Evolutionary conservation across 1,284 basidiomycete species (phyloP), one percentile per base, ranked within the genome.

Genomic region (Pseudozyma flocculosa): DNA sequence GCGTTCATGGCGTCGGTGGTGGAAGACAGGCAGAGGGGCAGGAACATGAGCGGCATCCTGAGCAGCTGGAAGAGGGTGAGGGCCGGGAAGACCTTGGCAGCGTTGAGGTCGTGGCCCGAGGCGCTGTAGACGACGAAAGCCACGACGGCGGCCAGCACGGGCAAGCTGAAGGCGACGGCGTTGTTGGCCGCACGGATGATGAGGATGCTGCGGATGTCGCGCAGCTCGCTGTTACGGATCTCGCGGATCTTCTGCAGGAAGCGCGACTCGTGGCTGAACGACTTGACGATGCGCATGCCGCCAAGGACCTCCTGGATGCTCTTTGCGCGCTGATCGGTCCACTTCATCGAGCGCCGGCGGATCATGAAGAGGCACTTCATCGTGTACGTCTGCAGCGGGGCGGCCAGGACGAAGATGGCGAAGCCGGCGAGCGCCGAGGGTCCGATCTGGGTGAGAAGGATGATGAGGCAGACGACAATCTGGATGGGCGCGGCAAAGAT

Each of bases 351-450:
- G 72, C 87, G 87, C 56, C 83, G 82, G 17, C 92, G 84, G 42
- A 88, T 76, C 2, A 73, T 78, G 76, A 94, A 90, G 44, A 93
- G 82, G 15, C 80, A 81, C 77, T 86, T 88, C 87, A 95, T 89
- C 40, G 85, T 83, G 50, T 80, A 72, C 0, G 84, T 85, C 78
- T 93, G 92, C 0, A 86, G 63, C 0, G 89, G 87, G 76, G 82
- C 84, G 44, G 70, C 58, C 3, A 73, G 7, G 22, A 92, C 70
- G 68, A 95, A 86, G 78, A 95, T 85, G 4, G 83, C 87, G 68
- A 89, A 90, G 0, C 90, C 90, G 30, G 88, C 87, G n/a, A 92
- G 80, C 8, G 89, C 88, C 41, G 86, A 87, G 0, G 86, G 87
- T 15, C 90, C 90, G 37, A 93, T 78, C 85, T 80, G 39, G 88